Evolutionary conservation across 768 basidiomycete species (phyloP).

Genomic region (Lentinula guzmanii): DNA sequence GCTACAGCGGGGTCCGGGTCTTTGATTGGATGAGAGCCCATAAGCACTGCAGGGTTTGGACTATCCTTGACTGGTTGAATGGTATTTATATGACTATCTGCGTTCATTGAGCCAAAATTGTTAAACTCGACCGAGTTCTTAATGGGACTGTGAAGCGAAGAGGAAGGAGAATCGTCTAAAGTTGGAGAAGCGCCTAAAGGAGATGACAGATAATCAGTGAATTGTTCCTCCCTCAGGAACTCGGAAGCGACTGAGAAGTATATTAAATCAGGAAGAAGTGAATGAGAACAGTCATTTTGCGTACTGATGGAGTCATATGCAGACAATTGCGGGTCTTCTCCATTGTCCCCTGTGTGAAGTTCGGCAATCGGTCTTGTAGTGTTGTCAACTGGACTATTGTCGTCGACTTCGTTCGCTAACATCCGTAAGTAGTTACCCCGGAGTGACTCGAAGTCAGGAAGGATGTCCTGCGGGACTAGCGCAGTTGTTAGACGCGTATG

Average conservation of each 20-base stretch:
- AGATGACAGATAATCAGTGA: background rate
- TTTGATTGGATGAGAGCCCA: background rate
- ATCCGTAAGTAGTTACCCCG: slow-evolving; percentile 63
- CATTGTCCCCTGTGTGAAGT: background rate
- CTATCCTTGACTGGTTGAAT: slow-evolving; percentile 18
- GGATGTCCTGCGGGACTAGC: slow-evolving; percentile 7
- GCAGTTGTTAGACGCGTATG: background rate
- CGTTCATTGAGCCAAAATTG: slow-evolving; percentile 33
- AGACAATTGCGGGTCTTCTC: background rate
- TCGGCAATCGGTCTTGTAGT: slow-evolving; percentile 21
- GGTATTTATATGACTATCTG: slow-evolving; percentile 22
- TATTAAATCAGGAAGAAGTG: background rate
- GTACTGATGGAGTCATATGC: slow-evolving; percentile 9
- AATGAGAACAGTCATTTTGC: slow-evolving; percentile 9
- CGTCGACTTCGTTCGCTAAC: slow-evolving; percentile 33
- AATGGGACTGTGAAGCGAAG: slow-evolving; percentile 16
- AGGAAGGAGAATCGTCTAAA: slow-evolving; percentile 22
- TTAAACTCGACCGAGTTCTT: background rate
- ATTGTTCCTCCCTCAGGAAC: background rate
- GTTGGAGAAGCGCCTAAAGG: background rate
- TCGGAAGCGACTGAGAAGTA: background rate
- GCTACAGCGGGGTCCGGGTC: background rate
- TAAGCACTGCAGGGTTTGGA: background rate
- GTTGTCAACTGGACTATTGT: slow-evolving; percentile 11
- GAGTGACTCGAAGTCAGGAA: slow-evolving; percentile 42